Evolutionary conservation across 495 filamentous ascomycete species (phyloP).

Genomic region (Evernia prunastri): DNA sequence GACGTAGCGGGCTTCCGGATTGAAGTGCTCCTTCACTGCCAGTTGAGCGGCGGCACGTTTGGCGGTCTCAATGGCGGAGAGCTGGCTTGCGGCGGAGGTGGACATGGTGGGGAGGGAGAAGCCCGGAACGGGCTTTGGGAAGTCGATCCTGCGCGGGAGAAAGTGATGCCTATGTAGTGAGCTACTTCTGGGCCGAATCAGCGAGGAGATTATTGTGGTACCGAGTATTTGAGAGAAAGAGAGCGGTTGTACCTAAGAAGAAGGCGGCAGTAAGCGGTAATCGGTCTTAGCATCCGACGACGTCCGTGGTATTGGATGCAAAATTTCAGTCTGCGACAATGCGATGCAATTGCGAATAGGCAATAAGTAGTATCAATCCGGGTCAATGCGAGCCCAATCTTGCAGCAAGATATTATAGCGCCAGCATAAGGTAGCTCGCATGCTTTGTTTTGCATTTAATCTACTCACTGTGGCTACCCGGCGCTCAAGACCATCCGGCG

Average conservation of each 20-base stretch:
- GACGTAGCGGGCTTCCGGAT: slow-evolving; percentile 60
- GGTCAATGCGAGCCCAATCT: background rate
- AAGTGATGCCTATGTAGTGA: background rate
- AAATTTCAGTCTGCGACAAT: background rate
- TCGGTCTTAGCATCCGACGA: slow-evolving; percentile 5
- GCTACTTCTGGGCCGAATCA: slow-evolving; percentile 3
- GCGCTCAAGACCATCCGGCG: background rate
- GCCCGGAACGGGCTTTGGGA: slow-evolving; percentile 20
- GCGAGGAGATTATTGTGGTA: background rate
- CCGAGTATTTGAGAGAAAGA: background rate
- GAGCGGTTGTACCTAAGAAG: background rate
- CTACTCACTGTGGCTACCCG: background rate
- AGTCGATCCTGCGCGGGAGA: slow-evolving; percentile 19
- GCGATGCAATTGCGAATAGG: background rate
- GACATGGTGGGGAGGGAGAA: slow-evolving; percentile 19
- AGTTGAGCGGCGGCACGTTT: slow-evolving; percentile 78
- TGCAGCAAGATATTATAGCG: background rate
- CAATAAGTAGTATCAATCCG: background rate
- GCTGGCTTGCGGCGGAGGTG: slow-evolving; percentile 29
- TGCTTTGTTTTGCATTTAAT: background rate
- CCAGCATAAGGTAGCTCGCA: no score
- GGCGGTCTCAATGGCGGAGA: slow-evolving; percentile 59
- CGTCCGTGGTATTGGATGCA: background rate
- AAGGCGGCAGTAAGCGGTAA: slow-evolving; percentile 1
- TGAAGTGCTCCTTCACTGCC: slow-evolving; percentile 82